Evolutionary conservation across 495 filamentous ascomycete species (phyloP).

Genomic region (Xylaria castorea): DNA sequence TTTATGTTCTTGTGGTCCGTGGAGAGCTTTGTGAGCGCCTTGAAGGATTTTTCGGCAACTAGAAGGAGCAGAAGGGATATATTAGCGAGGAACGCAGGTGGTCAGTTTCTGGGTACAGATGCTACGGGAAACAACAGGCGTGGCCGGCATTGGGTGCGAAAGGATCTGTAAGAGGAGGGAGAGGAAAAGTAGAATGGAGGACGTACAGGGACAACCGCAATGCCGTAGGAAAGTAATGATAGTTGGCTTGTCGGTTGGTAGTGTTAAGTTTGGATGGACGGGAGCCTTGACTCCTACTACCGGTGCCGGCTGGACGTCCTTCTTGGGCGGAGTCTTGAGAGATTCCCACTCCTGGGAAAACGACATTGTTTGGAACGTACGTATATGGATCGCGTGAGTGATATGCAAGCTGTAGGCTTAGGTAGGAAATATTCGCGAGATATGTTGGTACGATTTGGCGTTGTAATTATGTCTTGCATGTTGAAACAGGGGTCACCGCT

Average conservation of each 20-base stretch:
- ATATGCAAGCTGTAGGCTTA: neutral
- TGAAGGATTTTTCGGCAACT: conserved; percentile 67
- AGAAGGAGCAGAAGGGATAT: neutral
- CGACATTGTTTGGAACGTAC: conserved; percentile 20
- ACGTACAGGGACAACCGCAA: conserved; percentile 66
- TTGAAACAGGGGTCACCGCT: conserved; percentile 13
- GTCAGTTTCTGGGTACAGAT: neutral
- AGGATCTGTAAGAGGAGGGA: neutral
- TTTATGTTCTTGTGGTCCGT: conserved; percentile 52
- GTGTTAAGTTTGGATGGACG: conserved; percentile 46
- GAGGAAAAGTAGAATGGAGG: neutral
- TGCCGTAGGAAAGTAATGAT: conserved; percentile 66
- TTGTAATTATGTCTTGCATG: conserved; percentile 18
- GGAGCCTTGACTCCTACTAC: conserved; percentile 58
- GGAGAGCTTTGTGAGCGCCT: conserved; percentile 53
- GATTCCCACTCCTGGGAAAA: conserved; percentile 36
- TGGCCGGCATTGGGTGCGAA: neutral
- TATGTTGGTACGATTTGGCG: conserved; percentile 18
- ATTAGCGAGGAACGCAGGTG: neutral
- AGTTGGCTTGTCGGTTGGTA: conserved; percentile 56
- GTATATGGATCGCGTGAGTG: neutral
- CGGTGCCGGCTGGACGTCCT: conserved; percentile 46
- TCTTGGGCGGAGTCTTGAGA: conserved; percentile 40
- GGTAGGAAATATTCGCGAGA: conserved; percentile 11
- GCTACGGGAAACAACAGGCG: neutral